A percentile compares a stretch with the other conserved stretches of the same genome.
Evolutionary conservation across 1,139 yeast genomes (phyloP).

Genomic region (Zygosaccharomyces pseudobailii): DNA sequence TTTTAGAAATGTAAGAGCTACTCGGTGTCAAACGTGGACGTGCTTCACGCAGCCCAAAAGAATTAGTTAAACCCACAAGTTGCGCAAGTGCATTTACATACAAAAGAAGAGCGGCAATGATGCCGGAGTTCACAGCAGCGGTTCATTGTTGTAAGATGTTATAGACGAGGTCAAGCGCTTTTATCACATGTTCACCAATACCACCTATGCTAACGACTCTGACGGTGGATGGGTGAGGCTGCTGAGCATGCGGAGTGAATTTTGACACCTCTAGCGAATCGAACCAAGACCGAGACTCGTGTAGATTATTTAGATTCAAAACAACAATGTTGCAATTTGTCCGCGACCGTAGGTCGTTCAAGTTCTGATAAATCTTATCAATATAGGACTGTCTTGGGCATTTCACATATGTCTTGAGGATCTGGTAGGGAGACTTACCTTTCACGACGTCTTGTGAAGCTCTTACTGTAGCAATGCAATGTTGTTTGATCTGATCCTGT

Average conservation of each 20-base stretch:
- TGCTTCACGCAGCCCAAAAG: neutral
- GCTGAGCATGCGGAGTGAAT: slow-evolving; percentile 16
- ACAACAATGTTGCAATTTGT: slow-evolving; percentile 34
- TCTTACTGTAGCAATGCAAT: slow-evolving; percentile 28
- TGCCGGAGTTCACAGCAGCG: neutral
- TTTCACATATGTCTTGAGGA: slow-evolving; percentile 31
- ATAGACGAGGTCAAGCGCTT: slow-evolving; percentile 24
- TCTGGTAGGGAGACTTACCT: slow-evolving; percentile 29
- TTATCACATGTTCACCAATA: slow-evolving; percentile 30
- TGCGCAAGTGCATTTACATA: neutral
- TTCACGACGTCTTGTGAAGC: slow-evolving; percentile 28
- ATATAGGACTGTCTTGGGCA: slow-evolving; percentile 31
- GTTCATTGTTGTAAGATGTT: slow-evolving; percentile 13
- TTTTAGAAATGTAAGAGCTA: neutral
- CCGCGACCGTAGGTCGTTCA: slow-evolving; percentile 26
- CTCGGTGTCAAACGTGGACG: neutral
- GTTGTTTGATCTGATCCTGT: slow-evolving; percentile 28
- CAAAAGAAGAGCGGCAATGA: neutral
- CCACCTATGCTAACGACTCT: slow-evolving; percentile 35
- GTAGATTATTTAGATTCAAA: slow-evolving; percentile 31
- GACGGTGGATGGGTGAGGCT: slow-evolving; percentile 33
- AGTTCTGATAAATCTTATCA: slow-evolving; percentile 25
- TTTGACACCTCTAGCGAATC: slow-evolving; percentile 19
- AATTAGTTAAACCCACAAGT: too few species aligned
- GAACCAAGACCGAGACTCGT: slow-evolving; percentile 32